phyloP scores from a whole-genome alignment of 352 stramenopile species.

The Phytophthora syringae region DNA sequence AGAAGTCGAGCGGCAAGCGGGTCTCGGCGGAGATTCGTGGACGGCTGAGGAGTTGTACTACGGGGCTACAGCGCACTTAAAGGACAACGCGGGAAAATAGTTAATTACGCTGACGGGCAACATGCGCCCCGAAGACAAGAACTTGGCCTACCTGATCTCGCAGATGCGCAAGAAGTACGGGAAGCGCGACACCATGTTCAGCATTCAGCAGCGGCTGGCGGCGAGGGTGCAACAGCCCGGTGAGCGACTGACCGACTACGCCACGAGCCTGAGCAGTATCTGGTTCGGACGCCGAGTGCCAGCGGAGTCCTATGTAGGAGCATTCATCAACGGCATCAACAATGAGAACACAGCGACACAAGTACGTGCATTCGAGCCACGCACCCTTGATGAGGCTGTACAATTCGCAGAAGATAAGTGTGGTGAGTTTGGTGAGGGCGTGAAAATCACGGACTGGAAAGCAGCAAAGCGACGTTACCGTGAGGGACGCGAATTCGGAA shows the following conservation, averaged over 20 bases:
- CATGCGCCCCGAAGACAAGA: background rate
- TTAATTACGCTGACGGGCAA: background rate
- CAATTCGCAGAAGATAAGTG: conserved; percentile 7
- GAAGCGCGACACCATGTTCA: background rate
- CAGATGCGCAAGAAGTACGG: conserved; percentile 10
- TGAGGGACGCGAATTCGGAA: background rate
- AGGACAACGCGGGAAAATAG: background rate
- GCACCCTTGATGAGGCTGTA: background rate
- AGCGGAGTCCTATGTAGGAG: background rate
- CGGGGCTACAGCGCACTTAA: background rate
- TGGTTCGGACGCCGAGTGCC: background rate
- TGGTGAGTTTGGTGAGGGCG: background rate
- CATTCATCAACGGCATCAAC: conserved; percentile 3
- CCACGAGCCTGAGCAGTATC: background rate
- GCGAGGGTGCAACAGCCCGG: background rate
- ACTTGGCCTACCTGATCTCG: background rate
- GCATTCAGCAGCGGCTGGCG: background rate
- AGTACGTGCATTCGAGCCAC: background rate
- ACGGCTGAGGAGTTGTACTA: too few relatives aligned
- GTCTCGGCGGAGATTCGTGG: too few relatives aligned
- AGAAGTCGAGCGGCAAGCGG: too few relatives aligned
- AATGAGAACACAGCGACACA: background rate
- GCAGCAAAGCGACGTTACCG: background rate
- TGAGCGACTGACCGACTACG: conserved; percentile 1
- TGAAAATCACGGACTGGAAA: background rate